A percentile compares a stretch with the other conserved stretches of the same genome.
These are phyloP conservation scores for Nicotiana tabacum DNA, from an alignment of 257 asterid genomes.

Conservation along the genomic window DNA sequence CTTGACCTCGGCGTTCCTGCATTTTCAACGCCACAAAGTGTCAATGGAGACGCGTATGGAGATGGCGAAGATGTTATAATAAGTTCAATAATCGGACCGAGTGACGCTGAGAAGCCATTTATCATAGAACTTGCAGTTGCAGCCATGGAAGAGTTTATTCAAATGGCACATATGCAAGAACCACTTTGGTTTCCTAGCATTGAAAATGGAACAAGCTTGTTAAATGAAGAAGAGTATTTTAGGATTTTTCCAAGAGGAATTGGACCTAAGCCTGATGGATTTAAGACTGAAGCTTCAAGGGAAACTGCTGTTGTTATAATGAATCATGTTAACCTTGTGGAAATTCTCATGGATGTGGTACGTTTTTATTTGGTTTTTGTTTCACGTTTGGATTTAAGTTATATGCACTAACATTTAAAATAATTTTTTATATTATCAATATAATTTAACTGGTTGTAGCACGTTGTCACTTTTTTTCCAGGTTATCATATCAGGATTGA, in stretches of 20 bases:
- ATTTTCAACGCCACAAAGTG: background rate
- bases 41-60: background rate
- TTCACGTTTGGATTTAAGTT: background rate
- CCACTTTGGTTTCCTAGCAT: slow-evolving; percentile 45
- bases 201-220: slow-evolving; percentile 1
- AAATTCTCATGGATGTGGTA: slow-evolving; percentile 52
- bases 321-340: slow-evolving; percentile 21
- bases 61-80: background rate
- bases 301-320: slow-evolving; percentile 21
- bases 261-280: slow-evolving; percentile 11
- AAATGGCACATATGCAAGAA: slow-evolving; percentile 24
- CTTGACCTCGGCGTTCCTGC: background rate
- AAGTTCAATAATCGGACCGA: background rate
- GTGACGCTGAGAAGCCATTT: slow-evolving; percentile 15
- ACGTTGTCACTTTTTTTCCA: background rate
- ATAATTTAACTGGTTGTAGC: background rate
- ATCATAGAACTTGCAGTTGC: slow-evolving; percentile 23
- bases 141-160: slow-evolving; percentile 48
- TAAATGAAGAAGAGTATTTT: slow-evolving; percentile 38
- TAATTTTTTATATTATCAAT: background rate
- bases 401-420: background rate
- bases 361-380: background rate
- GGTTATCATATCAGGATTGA: background rate
- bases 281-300: slow-evolving; percentile 37
- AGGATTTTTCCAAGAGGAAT: slow-evolving; percentile 25